Conservation (phyloP, 345 rosid genomes). For the Syzygium jambos region DNA sequence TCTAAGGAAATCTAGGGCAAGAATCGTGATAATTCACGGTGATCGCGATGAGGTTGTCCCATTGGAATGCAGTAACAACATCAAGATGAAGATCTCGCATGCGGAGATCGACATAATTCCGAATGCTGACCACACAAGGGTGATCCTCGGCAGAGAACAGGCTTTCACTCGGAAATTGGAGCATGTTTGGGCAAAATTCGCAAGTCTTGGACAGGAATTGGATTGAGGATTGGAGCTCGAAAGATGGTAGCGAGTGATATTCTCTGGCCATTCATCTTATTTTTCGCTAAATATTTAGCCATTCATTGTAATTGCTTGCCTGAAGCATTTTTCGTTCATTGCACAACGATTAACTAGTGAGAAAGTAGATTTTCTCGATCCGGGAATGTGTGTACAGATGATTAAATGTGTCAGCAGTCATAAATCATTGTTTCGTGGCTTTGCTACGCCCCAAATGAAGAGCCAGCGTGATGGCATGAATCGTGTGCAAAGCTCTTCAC, state of each 20-base stretch:
- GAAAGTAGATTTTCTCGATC: background rate
- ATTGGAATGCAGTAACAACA: constrained; percentile 38
- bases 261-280: background rate
- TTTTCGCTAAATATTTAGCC: background rate
- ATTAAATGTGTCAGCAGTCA: background rate
- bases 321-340: background rate
- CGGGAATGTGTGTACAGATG: background rate
- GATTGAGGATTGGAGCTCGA: background rate
- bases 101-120: constrained; percentile 30
- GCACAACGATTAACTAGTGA: background rate
- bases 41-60: constrained; percentile 47
- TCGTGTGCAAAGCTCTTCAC: background rate
- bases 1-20: constrained; percentile 18
- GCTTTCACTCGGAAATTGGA: constrained; percentile 36
- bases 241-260: background rate
- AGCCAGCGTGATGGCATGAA: background rate
- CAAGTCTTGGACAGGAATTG: background rate
- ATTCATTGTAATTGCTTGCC: background rate
- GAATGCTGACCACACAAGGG: constrained; percentile 35
- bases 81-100: constrained; percentile 35
- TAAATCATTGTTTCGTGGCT: background rate
- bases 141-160: constrained; percentile 44
- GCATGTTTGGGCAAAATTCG: constrained; percentile 34
- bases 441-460: background rate
- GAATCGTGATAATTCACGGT: constrained; percentile 50